Conservation (phyloP, 2,329 filamentous ascomycete species). For the Juglanconis oblonga region DNA sequence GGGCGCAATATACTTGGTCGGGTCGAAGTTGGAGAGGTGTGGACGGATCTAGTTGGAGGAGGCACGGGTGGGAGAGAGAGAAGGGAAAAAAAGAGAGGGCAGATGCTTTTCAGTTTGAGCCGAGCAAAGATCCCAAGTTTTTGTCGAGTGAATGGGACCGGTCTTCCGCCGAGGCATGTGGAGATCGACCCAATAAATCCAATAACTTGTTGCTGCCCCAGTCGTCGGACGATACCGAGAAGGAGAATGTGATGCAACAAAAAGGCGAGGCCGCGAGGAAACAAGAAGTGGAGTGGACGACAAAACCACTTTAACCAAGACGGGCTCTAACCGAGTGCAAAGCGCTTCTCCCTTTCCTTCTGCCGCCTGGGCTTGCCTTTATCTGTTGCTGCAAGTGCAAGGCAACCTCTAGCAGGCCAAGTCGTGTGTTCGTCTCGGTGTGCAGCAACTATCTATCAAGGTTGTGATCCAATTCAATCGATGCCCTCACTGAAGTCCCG, state of each 20-base stretch:
- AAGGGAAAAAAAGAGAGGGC: too few relatives aligned
- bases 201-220: background rate
- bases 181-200: background rate
- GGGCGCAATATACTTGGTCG: background rate
- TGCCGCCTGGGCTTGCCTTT: background rate
- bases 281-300: background rate
- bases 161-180: constrained; percentile 9
- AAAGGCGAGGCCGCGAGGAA: constrained; percentile 7
- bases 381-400: background rate
- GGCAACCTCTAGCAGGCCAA: constrained; percentile 4
- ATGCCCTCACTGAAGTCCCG: background rate
- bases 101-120: background rate
- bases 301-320: background rate
- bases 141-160: background rate
- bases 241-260: background rate
- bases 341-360: background rate
- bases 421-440: constrained; percentile 3
- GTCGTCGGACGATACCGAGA: background rate
- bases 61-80: too few relatives aligned
- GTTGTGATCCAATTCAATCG: background rate
- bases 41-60: too few relatives aligned
- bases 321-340: too few relatives aligned
- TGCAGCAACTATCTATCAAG: background rate
- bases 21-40: too few relatives aligned
- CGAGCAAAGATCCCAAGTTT: background rate